Evolutionary conservation across 75 land plant species (phyloP).

Genomic region (Pseudotsuga menziesii): DNA sequence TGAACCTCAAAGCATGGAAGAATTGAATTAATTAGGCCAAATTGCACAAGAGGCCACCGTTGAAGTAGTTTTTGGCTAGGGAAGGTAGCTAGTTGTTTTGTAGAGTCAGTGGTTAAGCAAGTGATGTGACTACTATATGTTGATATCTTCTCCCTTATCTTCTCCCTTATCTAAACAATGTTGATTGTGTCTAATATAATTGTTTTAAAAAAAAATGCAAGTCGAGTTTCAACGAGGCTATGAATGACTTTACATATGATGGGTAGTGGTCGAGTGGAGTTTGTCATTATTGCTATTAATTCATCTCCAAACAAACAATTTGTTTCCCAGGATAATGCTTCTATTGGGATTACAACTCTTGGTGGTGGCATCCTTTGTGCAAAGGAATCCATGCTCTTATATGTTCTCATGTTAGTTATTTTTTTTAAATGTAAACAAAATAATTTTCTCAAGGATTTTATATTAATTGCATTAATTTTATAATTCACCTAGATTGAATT

Average conservation of each 20-base stretch:
- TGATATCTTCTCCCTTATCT: no score
- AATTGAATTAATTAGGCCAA: no score
- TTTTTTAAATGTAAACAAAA: not conserved
- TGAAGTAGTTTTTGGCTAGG: no score
- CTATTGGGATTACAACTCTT: conserved; percentile 44
- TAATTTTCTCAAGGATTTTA: not conserved
- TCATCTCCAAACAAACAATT: conserved; percentile 48
- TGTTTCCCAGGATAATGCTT: conserved; percentile 42
- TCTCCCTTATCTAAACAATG: no score
- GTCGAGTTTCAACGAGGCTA: no score
- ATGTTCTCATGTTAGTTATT: conserved; percentile 33
- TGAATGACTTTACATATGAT: conserved; percentile 78
- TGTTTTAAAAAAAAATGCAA: no score
- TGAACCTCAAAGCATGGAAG: no score
- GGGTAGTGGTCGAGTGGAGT: conserved; percentile 88
- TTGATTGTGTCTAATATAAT: no score
- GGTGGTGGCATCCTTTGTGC: conserved; percentile 78
- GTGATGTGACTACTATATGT: no score
- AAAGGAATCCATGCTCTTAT: conserved; percentile 91
- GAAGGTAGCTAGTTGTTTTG: no score
- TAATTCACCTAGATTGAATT: not conserved
- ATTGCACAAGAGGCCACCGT: no score
- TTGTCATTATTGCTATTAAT: conserved; percentile 74
- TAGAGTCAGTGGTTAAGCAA: no score
- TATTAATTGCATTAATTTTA: not conserved